A percentile compares a stretch with the other conserved stretches of the same genome.
Evolutionary conservation across 805 yeast genomes (phyloP).

Genomic region (Suhomyces kilbournensis): DNA sequence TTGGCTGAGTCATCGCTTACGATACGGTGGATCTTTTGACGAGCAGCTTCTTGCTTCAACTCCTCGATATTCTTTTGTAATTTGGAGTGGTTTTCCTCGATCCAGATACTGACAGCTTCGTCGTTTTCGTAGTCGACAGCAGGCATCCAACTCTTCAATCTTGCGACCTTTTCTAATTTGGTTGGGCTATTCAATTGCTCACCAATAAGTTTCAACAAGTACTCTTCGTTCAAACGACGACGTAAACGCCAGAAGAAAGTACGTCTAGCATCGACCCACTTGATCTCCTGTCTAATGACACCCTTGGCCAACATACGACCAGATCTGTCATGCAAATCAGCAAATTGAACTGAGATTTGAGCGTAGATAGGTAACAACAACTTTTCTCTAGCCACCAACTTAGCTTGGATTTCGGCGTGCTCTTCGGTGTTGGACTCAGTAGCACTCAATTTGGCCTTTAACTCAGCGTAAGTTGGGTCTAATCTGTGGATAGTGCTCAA

Average conservation of each 20-base stretch:
- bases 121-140: constrained; percentile 70
- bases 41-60: constrained; percentile 63
- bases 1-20: constrained; percentile 31
- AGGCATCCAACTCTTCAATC: constrained; percentile 86
- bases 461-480: constrained; percentile 69
- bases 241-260: constrained; percentile 98
- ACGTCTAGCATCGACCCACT: constrained; percentile 87
- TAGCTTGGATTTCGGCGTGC: constrained; percentile 58
- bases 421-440: constrained; percentile 58
- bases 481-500: constrained; percentile 88
- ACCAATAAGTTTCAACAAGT: constrained; percentile 70
- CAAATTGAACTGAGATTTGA: constrained; percentile 92
- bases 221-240: constrained; percentile 92
- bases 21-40: constrained; percentile 59
- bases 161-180: constrained; percentile 79
- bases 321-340: constrained; percentile 95
- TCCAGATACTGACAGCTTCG: constrained; percentile 76
- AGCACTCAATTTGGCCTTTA: constrained; percentile 59
- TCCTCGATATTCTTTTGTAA: constrained; percentile 60
- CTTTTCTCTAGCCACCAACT: constrained; percentile 76
- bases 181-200: constrained; percentile 55
- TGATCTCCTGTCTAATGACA: constrained; percentile 77
- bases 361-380: constrained; percentile 80
- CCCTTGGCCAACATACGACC: constrained; percentile 98
- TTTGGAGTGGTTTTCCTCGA: constrained; percentile 69